phyloP scores from a whole-genome alignment of 192 early-diverging fungal genomes.

The Entomortierella chlamydospora region DNA sequence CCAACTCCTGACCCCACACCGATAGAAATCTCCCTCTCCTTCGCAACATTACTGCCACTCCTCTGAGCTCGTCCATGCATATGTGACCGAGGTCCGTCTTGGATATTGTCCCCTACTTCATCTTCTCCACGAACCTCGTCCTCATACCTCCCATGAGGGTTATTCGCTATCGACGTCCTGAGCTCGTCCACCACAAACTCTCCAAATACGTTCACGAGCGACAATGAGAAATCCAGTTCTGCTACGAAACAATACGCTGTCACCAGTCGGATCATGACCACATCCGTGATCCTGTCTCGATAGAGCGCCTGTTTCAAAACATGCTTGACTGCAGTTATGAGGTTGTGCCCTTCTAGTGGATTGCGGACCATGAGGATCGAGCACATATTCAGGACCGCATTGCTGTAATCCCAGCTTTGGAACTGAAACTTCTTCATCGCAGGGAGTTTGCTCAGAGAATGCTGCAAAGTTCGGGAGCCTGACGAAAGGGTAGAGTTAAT shows the following conservation, averaged over 20 bases:
- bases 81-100: no score
- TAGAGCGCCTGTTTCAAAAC: slow-evolving; percentile 59
- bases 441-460: background rate
- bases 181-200: slow-evolving; percentile 61
- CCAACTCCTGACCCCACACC: slow-evolving; percentile 1
- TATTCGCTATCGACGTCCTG: slow-evolving; percentile 35
- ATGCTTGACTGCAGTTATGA: slow-evolving; percentile 55
- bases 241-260: slow-evolving; percentile 57
- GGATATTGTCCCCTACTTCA: background rate
- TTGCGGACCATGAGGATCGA: slow-evolving; percentile 62
- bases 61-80: background rate
- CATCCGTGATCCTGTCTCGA: slow-evolving; percentile 54
- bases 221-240: slow-evolving; percentile 49
- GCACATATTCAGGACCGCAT: slow-evolving; percentile 61
- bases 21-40: background rate
- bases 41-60: background rate
- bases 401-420: slow-evolving; percentile 59
- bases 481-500: background rate
- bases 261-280: slow-evolving; percentile 56
- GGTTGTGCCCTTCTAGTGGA: slow-evolving; percentile 55
- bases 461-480: background rate
- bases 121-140: slow-evolving; percentile 7
- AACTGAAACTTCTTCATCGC: background rate
- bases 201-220: slow-evolving; percentile 54
- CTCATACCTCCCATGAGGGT: slow-evolving; percentile 11